Base-by-base conservation (phyloP, 768 basidiomycete genomes). In the Psilocybe cubensis region DNA sequence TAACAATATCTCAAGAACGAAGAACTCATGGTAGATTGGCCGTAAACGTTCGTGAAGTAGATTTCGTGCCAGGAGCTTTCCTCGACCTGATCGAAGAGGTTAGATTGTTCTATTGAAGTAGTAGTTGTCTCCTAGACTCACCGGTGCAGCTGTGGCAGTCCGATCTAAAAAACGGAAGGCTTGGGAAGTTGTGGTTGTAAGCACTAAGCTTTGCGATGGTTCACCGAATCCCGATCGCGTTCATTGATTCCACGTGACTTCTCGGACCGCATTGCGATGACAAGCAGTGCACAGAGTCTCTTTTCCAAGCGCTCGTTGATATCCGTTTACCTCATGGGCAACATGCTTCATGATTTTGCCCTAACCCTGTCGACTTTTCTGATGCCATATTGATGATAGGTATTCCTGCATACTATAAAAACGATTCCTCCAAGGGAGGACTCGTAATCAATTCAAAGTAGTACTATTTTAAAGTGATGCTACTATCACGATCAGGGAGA, bases 201-300 rank as follows among this genome's bases (percentile, higher is more conserved):
- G 55, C 29, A 42, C 14, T 43, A 29, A 18, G 28, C 42, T 18
- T 20, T 29, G 46, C 27, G n/a, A 27, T 31, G 25, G 17, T 48
- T 48, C 46, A n/a, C n/a, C n/a, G n/a, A n/a, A n/a, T n/a, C 31
- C 49, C 56, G 56, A 57, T 49, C 49, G 29, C 56, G 50, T 40
- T 43, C 21, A 43, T 33, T 48, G 46, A 27, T n/a, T n/a, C 27
- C 46, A 48, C 46, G 46, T 48, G 46, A 48, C 23, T 24, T 24
- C 12, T 35, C 35, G 35, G 51, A 21, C 51, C 25, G 51, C 35
- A 21, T 23, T 48, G 24, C 46, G 46, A 47, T 54, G 43, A 24
- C 20, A 54, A 54, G 11, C 14, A 28, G 53, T 45, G 27, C n/a
- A 14, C 35, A 17, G n/a, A n/a, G n/a, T n/a, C n/a, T n/a, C n/a